phyloP scores from a whole-genome alignment of 306 rosid genomes.

The Castanospermum australe region DNA sequence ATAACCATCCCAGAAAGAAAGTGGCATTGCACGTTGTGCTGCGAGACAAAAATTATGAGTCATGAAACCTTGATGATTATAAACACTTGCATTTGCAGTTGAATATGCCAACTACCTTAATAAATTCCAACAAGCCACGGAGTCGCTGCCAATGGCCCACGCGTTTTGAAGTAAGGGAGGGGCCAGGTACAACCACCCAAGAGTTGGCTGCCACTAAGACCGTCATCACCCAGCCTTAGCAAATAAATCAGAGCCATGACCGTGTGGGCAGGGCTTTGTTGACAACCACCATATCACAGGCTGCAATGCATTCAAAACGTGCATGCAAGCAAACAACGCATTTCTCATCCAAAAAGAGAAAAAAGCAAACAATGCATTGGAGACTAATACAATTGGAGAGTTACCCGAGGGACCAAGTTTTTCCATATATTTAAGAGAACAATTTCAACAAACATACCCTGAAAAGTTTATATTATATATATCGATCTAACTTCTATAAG shows the following conservation, averaged over 20 bases:
- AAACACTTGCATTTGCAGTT: neutral
- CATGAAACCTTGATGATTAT: neutral
- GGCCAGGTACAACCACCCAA: neutral
- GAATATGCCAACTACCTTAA: neutral
- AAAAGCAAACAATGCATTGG: neutral
- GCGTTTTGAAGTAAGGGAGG: neutral
- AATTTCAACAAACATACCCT: conserved; percentile 30
- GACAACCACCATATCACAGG: neutral
- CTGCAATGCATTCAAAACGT: neutral
- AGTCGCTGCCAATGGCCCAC: neutral
- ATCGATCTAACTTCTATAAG: conserved; percentile 36
- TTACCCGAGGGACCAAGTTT: neutral
- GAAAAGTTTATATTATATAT: conserved; percentile 31
- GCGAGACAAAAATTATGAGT: neutral
- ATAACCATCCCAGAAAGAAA: neutral
- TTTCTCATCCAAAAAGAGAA: neutral
- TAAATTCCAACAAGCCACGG: neutral
- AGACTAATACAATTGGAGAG: neutral
- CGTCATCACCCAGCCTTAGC: neutral
- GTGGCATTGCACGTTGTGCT: neutral
- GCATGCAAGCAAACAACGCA: neutral
- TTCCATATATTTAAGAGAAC: conserved; percentile 18
- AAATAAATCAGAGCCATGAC: neutral
- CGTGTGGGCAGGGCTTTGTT: neutral
- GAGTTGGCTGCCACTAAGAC: conserved; percentile 18